Conservation (phyloP, 2,329 filamentous ascomycete species). For the Basipetospora chlamydospora region DNA sequence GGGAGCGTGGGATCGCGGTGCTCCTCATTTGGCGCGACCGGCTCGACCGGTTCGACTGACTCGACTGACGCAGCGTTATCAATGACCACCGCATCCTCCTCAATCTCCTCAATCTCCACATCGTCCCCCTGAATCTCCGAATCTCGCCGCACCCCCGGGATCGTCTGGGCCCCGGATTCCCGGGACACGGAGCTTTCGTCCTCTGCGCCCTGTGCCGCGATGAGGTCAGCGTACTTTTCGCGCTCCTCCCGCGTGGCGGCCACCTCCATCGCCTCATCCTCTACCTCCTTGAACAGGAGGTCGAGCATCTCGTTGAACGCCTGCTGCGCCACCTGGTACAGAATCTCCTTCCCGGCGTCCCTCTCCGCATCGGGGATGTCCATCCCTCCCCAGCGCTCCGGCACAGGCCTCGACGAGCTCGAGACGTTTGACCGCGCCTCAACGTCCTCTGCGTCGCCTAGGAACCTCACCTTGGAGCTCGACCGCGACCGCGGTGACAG, state of each 20-base stretch:
- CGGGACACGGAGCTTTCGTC: neutral
- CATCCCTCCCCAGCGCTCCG: conserved; percentile 66
- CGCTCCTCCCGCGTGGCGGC: conserved; percentile 48
- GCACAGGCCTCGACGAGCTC: conserved; percentile 55
- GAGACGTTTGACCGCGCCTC: conserved; percentile 59
- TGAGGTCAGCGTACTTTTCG: conserved; percentile 35
- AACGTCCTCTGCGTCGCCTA: conserved; percentile 52
- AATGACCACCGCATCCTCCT: conserved; percentile 16
- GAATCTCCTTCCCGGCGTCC: conserved; percentile 73
- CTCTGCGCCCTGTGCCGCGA: conserved; percentile 12
- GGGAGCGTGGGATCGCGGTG: conserved; percentile 49
- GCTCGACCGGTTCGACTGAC: conserved; percentile 8
- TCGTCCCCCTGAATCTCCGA: neutral
- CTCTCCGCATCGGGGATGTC: conserved; percentile 67
- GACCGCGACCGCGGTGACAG: conserved; percentile 45
- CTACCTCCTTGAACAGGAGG: conserved; percentile 65
- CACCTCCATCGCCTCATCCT: conserved; percentile 59
- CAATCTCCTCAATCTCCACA: conserved; percentile 10
- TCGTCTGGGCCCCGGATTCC: neutral
- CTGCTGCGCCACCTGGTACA: conserved; percentile 85
- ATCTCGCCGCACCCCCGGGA: neutral
- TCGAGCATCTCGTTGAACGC: conserved; percentile 89
- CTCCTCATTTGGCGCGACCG: conserved; percentile 8
- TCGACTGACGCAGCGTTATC: conserved; percentile 3
- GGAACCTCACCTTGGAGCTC: conserved; percentile 66